Percentiles rank a stretch among this genome's conserved stretches.
phyloP scores from a whole-genome alignment of 345 rosid genomes.

The Corchorus olitorius region DNA sequence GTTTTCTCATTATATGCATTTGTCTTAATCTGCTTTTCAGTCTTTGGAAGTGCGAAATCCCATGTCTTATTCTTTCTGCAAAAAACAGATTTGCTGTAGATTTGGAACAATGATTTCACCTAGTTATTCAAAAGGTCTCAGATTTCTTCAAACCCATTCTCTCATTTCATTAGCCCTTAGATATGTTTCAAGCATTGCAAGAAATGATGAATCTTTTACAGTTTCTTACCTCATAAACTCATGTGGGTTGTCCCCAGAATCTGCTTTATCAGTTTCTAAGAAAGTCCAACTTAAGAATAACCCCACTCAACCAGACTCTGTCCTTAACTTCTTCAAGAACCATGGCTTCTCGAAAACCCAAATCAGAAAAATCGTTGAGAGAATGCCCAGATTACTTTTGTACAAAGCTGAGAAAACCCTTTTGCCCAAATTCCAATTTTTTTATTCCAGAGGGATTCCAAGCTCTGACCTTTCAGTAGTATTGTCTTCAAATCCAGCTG shows the following conservation, averaged over 20 bases:
- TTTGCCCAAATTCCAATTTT: slow-evolving; percentile 24
- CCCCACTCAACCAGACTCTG: neutral
- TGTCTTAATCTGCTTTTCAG: too few species aligned
- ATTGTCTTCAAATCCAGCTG: neutral
- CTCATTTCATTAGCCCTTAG: too few species aligned
- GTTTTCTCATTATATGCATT: too few species aligned
- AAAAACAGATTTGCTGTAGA: too few species aligned
- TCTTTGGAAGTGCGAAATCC: too few species aligned
- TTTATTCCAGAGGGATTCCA: slow-evolving; percentile 25
- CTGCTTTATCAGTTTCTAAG: neutral
- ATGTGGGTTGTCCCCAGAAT: neutral
- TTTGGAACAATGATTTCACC: too few species aligned
- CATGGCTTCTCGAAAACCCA: slow-evolving; percentile 18
- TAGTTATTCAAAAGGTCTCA: too few species aligned
- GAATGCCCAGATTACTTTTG: neutral
- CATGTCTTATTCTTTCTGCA: too few species aligned
- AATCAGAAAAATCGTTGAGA: neutral
- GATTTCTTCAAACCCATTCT: too few species aligned
- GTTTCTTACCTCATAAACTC: neutral
- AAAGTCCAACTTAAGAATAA: neutral
- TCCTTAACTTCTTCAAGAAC: neutral
- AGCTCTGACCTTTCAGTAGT: slow-evolving; percentile 4
- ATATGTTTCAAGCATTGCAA: too few species aligned
- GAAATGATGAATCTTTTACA: neutral
- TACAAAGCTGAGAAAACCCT: neutral